A percentile compares a stretch with the other conserved stretches of the same genome.
Evolutionary conservation across 306 rosid species (phyloP).

Genomic region (Lagenaria siceraria): DNA sequence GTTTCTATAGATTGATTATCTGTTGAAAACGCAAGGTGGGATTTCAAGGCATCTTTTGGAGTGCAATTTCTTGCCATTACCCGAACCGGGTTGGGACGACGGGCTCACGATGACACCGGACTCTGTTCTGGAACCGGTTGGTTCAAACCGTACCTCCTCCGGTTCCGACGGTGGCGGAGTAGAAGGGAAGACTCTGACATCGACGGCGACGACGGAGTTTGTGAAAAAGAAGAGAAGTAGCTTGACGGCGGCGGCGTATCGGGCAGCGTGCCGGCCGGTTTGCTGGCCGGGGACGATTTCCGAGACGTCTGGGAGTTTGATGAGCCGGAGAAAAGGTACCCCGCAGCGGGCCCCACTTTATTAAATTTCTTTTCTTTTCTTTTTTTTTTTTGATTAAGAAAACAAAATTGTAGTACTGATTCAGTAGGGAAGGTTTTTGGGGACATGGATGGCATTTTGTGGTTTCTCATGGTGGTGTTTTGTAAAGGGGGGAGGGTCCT

Average conservation of each 20-base stretch:
- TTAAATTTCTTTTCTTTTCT: slow-evolving; percentile 17
- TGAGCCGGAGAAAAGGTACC: slow-evolving; percentile 70
- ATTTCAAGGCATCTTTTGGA: slow-evolving; percentile 38
- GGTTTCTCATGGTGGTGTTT: background rate
- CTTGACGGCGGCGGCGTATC: slow-evolving; percentile 11
- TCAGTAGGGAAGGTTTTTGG: background rate
- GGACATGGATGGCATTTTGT: slow-evolving; percentile 3
- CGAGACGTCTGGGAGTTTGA: slow-evolving; percentile 34
- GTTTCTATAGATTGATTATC: slow-evolving; percentile 36
- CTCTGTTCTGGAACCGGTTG: slow-evolving; percentile 56
- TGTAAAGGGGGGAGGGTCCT: background rate
- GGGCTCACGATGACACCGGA: slow-evolving; percentile 51
- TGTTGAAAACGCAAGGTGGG: slow-evolving; percentile 32
- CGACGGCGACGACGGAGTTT: slow-evolving; percentile 67
- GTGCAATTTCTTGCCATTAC: slow-evolving; percentile 55
- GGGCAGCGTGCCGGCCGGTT: slow-evolving; percentile 33
- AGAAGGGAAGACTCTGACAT: slow-evolving; percentile 37
- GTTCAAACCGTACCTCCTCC: slow-evolving; percentile 53
- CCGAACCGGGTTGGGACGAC: slow-evolving; percentile 49
- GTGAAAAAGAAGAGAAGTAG: slow-evolving; percentile 52
- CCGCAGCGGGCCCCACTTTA: slow-evolving; percentile 84
- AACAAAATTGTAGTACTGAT: background rate
- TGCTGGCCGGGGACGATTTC: slow-evolving; percentile 23
- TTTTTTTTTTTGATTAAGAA: background rate
- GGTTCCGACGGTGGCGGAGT: slow-evolving; percentile 50